Base-by-base conservation (phyloP, 2,329 filamentous ascomycete species). In the Aschersonia sp. region DNA sequence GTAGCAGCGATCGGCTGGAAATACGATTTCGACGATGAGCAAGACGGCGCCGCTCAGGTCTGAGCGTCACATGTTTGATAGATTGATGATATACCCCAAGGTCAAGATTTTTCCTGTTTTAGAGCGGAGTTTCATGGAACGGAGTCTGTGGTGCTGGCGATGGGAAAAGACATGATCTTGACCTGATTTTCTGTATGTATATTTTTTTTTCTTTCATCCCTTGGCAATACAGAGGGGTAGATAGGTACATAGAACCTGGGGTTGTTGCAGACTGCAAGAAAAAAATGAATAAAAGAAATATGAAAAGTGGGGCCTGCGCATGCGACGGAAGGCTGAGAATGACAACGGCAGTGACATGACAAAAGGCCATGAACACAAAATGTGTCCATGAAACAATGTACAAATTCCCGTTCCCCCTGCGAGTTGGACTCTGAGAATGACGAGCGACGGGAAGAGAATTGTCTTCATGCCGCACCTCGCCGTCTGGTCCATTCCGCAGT, bases 191-290 rank as follows among this genome's bases (percentile, higher is more conserved):
- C 43, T 52, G 53, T 56, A 39, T 43, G 29, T 43, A 47, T 45
- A 30, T 43, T 45, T 44, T 41, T 46, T 39, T 31, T 49, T 44
- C 44, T 51, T 44, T 47, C 48, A 32, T 45, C 54, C 53, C 35
- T 11, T 52, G 49, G 41, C 32, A 51, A 49, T 54, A 50, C 48
- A 53, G 30, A 30, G 51, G 49, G 51, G 43, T 41, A 53, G 44
- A 46, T 49, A 52, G 51, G 41, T 52, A 52, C 14, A 52, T 51
- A 53, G 49, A 48, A 32, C 45, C 40, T 48, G 42, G 49, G 46
- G 48, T 40, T 42, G 29, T 35, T 46, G 42, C 43, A 8, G 14
- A 43, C 22, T 14, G 14, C 14, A 14, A 14, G 14, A 14, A 14
- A 14, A 14, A 14, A 14, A 14, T 14, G 14, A 14, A 14, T 14